phyloP scores from a whole-genome alignment of 2,329 filamentous ascomycete genomes.

The Pseudocercospora ulei region DNA sequence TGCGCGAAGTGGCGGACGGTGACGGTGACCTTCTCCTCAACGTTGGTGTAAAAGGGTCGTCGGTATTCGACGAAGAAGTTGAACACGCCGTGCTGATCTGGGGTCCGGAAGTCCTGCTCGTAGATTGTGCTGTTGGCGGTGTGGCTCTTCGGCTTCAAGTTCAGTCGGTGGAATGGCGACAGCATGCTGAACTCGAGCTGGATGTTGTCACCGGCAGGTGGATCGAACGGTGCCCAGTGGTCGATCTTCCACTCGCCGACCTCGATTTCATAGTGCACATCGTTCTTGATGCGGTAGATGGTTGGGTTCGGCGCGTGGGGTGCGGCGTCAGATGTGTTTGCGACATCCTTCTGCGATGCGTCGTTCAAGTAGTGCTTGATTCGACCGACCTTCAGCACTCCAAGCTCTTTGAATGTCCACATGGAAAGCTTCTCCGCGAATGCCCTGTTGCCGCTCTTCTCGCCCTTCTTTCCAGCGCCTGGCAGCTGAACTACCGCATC shows the following conservation, averaged over 20 bases:
- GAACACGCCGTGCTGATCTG: conserved; percentile 98
- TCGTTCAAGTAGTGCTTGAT: conserved; percentile 63
- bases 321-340: conserved; percentile 31
- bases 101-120: conserved; percentile 65
- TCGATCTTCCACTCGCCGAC: conserved; percentile 74
- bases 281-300: conserved; percentile 93
- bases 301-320: conserved; percentile 58
- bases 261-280: conserved; percentile 81
- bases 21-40: conserved; percentile 91
- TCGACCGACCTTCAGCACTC: conserved; percentile 73
- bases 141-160: conserved; percentile 48
- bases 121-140: conserved; percentile 63
- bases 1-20: conserved; percentile 95
- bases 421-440: conserved; percentile 77
- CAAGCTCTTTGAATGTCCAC: conserved; percentile 95
- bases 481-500: conserved; percentile 60
- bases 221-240: conserved; percentile 62
- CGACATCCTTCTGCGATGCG: conserved; percentile 41
- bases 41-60: conserved; percentile 74
- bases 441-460: conserved; percentile 65
- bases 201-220: conserved; percentile 60
- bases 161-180: conserved; percentile 86
- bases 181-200: conserved; percentile 99
- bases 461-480: conserved; percentile 44
- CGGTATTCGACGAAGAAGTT: conserved; percentile 98